Evolutionary conservation across 768 basidiomycete genomes (phyloP).

Genomic region (Cyclocybe aegerita): DNA sequence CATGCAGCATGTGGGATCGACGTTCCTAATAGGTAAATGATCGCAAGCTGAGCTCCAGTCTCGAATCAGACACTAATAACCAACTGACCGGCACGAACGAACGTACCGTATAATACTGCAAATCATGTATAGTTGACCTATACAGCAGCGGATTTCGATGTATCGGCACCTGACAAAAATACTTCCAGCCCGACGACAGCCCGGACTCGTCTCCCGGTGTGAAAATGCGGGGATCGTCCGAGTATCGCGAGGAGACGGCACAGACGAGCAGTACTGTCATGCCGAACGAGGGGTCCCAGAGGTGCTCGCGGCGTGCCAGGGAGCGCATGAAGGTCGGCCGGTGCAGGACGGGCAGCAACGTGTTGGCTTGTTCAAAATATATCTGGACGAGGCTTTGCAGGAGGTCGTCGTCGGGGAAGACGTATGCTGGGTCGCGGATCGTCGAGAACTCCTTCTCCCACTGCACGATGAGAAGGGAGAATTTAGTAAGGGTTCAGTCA

Average conservation of each 20-base stretch:
- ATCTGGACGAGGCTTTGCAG: slow-evolving; percentile 47
- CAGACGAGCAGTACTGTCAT: slow-evolving; percentile 62
- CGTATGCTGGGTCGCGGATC: slow-evolving; percentile 26
- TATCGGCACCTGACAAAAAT: slow-evolving; percentile 59
- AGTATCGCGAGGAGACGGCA: slow-evolving; percentile 59
- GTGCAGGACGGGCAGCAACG: slow-evolving; percentile 62
- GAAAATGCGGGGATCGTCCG: slow-evolving; percentile 46
- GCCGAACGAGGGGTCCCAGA: slow-evolving; percentile 50
- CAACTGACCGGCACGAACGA: slow-evolving; percentile 22
- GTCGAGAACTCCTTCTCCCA: slow-evolving; percentile 33
- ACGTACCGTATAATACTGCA: slow-evolving; percentile 67
- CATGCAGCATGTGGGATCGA: slow-evolving; percentile 54
- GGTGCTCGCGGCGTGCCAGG: slow-evolving; percentile 45
- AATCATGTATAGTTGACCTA: slow-evolving; percentile 60
- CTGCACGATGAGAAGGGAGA: slow-evolving; percentile 20
- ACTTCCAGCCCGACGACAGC: slow-evolving; percentile 59
- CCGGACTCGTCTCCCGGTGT: slow-evolving; percentile 33
- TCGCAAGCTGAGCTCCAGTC: slow-evolving; percentile 23
- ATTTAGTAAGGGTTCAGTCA: background rate
- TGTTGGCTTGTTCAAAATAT: slow-evolving; percentile 58
- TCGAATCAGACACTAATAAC: slow-evolving; percentile 1
- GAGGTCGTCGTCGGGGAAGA: slow-evolving; percentile 52
- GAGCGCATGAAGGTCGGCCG: slow-evolving; percentile 59
- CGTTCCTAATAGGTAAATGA: slow-evolving; percentile 36
- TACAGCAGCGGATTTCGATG: slow-evolving; percentile 57